phyloP scores from a whole-genome alignment of 257 asterid genomes.

The Solanum sejunctum region DNA sequence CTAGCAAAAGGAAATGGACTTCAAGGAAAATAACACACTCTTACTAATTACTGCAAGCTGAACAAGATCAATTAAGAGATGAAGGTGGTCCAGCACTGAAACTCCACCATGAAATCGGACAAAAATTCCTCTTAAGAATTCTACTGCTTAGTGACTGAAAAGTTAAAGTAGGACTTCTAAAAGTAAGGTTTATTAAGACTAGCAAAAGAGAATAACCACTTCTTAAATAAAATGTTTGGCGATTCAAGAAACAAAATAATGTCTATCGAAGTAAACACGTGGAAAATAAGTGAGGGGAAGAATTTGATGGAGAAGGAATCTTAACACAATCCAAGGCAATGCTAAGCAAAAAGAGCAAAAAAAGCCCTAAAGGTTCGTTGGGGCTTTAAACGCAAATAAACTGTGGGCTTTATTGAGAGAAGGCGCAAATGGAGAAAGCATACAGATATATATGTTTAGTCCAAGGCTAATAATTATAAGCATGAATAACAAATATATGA shows the following conservation, averaged over 20 bases:
- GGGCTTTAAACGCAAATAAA: too few relatives aligned
- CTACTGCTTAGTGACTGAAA: neutral
- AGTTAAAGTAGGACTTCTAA: neutral
- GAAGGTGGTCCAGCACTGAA: neutral
- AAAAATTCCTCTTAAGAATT: neutral
- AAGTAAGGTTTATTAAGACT: neutral
- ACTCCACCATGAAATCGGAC: neutral
- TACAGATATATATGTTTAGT: too few relatives aligned
- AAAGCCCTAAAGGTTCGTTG: too few relatives aligned
- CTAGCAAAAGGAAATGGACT: neutral
- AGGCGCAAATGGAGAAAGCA: too few relatives aligned
- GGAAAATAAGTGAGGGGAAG: neutral
- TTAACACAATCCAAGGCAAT: neutral
- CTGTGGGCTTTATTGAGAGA: too few relatives aligned
- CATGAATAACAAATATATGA: too few relatives aligned
- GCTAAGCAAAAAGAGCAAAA: too few relatives aligned
- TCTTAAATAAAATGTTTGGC: neutral
- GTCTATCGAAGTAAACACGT: neutral
- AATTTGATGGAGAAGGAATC: neutral
- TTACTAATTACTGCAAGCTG: neutral
- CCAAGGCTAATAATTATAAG: too few relatives aligned
- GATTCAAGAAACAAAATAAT: neutral
- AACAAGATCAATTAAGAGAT: neutral
- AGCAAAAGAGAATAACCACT: neutral
- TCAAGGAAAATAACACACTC: neutral